A percentile compares a stretch with the other conserved stretches of the same genome.
Evolutionary conservation across 306 rosid species (phyloP).

Genomic region (Notholithocarpus densiflorus): DNA sequence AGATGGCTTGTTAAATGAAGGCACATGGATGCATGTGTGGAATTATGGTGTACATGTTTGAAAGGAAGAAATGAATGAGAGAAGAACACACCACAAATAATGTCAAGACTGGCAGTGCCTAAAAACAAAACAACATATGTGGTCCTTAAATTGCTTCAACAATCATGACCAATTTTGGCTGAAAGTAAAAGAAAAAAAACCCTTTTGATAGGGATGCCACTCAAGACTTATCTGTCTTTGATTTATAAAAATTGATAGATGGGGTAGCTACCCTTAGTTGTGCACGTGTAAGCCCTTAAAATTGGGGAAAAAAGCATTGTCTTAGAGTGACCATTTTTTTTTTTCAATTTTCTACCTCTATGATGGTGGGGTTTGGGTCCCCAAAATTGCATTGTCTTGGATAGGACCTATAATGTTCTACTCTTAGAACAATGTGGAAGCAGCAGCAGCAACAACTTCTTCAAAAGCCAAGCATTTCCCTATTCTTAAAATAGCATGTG

Average conservation of each 20-base stretch:
- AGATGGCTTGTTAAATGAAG: slow-evolving; percentile 38
- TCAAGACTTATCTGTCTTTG: slow-evolving; percentile 20
- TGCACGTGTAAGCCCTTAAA: slow-evolving; percentile 41
- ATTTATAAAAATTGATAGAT: slow-evolving; percentile 25
- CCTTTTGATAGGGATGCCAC: slow-evolving; percentile 31
- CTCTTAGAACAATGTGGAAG: slow-evolving; percentile 17
- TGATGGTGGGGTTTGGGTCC: slow-evolving; percentile 21
- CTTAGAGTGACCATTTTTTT: neutral
- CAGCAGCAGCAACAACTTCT: neutral
- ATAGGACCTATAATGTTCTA: slow-evolving; percentile 28
- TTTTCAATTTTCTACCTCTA: neutral
- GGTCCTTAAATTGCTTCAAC: slow-evolving; percentile 33
- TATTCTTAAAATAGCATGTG: slow-evolving; percentile 33
- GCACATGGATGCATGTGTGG: slow-evolving; percentile 79
- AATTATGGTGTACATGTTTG: slow-evolving; percentile 28
- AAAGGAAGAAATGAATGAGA: slow-evolving; percentile 33
- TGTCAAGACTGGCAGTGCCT: slow-evolving; percentile 9
- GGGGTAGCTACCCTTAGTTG: slow-evolving; percentile 7
- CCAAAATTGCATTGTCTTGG: slow-evolving; percentile 10
- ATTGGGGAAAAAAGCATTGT: slow-evolving; percentile 18
- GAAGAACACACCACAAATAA: slow-evolving; percentile 18
- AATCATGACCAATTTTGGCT: slow-evolving; percentile 24
- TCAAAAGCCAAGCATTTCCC: slow-evolving; percentile 9
- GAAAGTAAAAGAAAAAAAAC: neutral
- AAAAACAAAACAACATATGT: slow-evolving; percentile 8